Percentiles rank a stretch among this genome's conserved stretches.
Evolutionary conservation across 2,329 filamentous ascomycete genomes (phyloP).

Genomic region (Raffaelea arxii): DNA sequence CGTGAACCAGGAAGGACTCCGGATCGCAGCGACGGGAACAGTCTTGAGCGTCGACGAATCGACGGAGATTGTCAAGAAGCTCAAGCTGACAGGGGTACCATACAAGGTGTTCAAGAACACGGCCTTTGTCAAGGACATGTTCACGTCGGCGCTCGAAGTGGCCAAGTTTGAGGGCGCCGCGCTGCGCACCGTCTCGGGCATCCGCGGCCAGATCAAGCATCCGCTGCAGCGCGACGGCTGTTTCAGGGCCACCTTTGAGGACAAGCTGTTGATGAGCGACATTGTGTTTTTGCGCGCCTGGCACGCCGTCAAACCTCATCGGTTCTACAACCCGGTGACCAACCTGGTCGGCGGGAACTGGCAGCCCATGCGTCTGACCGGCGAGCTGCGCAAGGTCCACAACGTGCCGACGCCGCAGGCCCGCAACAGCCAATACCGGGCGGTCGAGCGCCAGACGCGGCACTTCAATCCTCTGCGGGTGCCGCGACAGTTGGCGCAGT

Average conservation of each 20-base stretch:
- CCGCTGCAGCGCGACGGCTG: slow-evolving; percentile 91
- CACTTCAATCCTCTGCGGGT: slow-evolving; percentile 74
- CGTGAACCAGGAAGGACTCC: slow-evolving; percentile 52
- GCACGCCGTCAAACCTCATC: slow-evolving; percentile 91
- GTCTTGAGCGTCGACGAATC: slow-evolving; percentile 91
- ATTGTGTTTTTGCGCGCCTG: slow-evolving; percentile 94
- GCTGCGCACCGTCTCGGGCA: slow-evolving; percentile 91
- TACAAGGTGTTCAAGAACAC: slow-evolving; percentile 99
- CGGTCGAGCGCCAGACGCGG: slow-evolving; percentile 53
- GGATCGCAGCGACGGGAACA: slow-evolving; percentile 88
- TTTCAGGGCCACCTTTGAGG: slow-evolving; percentile 95
- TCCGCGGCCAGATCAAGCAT: slow-evolving; percentile 94
- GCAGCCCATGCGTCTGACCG: slow-evolving; percentile 89
- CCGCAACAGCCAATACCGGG: slow-evolving; percentile 78
- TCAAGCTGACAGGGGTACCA: slow-evolving; percentile 63
- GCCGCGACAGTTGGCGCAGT: slow-evolving; percentile 69
- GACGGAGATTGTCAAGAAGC: slow-evolving; percentile 96
- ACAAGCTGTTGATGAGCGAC: slow-evolving; percentile 94
- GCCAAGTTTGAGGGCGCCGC: slow-evolving; percentile 96
- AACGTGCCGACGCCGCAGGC: slow-evolving; percentile 66
- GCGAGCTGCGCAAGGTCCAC: slow-evolving; percentile 73
- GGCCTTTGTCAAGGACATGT: slow-evolving; percentile 98
- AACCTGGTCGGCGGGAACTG: slow-evolving; percentile 91
- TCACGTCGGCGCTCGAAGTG: slow-evolving; percentile 83
- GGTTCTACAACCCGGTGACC: slow-evolving; percentile 94